These are phyloP conservation scores for Buxus sempervirens DNA, from an alignment of 164 flowering plant genomes.

Conservation along the genomic window DNA sequence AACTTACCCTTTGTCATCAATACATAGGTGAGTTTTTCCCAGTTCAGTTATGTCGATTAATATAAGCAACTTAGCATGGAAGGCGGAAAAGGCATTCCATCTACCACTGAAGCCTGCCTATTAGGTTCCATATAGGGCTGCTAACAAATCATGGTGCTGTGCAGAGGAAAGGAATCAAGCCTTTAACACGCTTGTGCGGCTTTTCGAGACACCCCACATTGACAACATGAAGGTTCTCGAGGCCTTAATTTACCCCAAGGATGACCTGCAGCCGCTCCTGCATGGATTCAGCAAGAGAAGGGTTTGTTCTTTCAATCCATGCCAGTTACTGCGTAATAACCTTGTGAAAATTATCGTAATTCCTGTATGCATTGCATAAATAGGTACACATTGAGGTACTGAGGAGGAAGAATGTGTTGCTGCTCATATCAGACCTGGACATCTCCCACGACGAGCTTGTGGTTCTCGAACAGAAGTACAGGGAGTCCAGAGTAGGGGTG, in stretches of 20 bases:
- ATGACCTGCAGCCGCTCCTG: constrained; percentile 26
- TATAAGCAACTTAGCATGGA: too few species aligned
- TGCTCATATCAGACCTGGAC: constrained; percentile 22
- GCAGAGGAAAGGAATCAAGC: constrained; percentile 29
- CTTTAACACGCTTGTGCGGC: constrained; percentile 13
- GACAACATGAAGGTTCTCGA: constrained; percentile 30
- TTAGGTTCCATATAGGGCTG: background rate
- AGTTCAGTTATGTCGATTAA: too few species aligned
- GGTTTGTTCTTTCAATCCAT: constrained; percentile 18
- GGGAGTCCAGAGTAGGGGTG: too few species aligned
- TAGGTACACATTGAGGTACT: constrained; percentile 22
- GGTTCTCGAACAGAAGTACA: constrained; percentile 17
- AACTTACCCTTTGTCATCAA: constrained; percentile 18
- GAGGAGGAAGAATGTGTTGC: constrained; percentile 21
- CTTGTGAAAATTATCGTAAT: too few species aligned
- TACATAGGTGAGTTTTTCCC: constrained; percentile 28
- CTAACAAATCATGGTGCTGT: background rate
- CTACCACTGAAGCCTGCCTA: too few species aligned
- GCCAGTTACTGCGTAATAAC: too few species aligned
- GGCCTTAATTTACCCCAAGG: constrained; percentile 25
- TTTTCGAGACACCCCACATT: constrained; percentile 20
- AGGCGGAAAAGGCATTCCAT: too few species aligned
- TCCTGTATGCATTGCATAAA: background rate
- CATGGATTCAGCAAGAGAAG: constrained; percentile 27
- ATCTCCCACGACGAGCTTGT: constrained; percentile 19